Percentiles rank a stretch among this genome's conserved stretches.
phyloP scores from a whole-genome alignment of 2,329 filamentous ascomycete genomes.

The Talaromyces piceae region DNA sequence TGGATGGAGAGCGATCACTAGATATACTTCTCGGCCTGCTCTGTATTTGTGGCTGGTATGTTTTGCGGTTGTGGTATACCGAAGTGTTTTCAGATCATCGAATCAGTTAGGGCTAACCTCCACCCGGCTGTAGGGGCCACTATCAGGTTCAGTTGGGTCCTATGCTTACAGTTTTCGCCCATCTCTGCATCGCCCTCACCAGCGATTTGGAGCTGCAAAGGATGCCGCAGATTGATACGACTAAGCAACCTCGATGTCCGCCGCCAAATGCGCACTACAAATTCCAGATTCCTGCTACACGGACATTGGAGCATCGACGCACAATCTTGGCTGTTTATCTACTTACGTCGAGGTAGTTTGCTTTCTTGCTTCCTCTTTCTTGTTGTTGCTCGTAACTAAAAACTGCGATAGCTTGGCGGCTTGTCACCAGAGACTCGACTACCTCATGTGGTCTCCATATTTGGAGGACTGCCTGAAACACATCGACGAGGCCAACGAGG shows the following conservation, averaged over 20 bases:
- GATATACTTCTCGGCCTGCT: slow-evolving; percentile 49
- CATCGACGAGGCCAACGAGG: slow-evolving; percentile 41
- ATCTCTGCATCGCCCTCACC: slow-evolving; percentile 13
- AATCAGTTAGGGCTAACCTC: not conserved
- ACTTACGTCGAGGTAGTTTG: slow-evolving; percentile 33
- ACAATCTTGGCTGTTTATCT: slow-evolving; percentile 44
- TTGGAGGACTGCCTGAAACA: slow-evolving; percentile 50
- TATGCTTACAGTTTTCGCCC: slow-evolving; percentile 12
- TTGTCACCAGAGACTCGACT: slow-evolving; percentile 43
- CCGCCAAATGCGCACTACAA: slow-evolving; percentile 1
- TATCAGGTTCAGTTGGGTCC: slow-evolving; percentile 12
- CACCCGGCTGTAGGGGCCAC: slow-evolving; percentile 1
- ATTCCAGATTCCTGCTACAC: slow-evolving; percentile 6
- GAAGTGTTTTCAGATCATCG: not conserved
- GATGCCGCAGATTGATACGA: slow-evolving; percentile 5
- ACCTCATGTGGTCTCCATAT: slow-evolving; percentile 50
- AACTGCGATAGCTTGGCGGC: slow-evolving; percentile 29
- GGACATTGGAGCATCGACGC: slow-evolving; percentile 45
- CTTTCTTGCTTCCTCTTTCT: not conserved
- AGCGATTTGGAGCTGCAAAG: slow-evolving; percentile 16
- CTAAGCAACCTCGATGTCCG: not conserved
- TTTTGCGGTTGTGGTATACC: not conserved
- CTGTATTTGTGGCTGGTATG: slow-evolving; percentile 41
- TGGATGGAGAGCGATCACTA: slow-evolving; percentile 44
- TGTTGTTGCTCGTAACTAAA: not conserved